Evolutionary conservation across 345 rosid species (phyloP), one percentile per base, ranked within the genome.

Genomic region (Lenwebbia sp.): DNA sequence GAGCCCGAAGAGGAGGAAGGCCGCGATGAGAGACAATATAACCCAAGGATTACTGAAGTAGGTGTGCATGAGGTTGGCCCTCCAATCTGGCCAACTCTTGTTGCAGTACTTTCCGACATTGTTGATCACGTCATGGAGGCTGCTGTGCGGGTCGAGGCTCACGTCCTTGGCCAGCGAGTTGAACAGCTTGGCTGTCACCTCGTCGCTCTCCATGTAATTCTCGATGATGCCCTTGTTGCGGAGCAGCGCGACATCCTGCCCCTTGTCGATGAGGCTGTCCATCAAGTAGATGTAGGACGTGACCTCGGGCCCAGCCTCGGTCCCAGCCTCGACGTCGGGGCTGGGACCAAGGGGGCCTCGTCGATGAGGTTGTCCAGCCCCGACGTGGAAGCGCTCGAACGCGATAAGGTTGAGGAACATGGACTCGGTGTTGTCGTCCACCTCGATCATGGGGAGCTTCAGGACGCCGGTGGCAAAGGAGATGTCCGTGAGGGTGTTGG

Each of bases 1-100:
- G 85, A 93, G 88, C 41, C 89, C 92, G 47, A 92, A 92, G 26
- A 93, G 91, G 76, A 93, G 88, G 86, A 91, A 0, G 2, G 88
- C 93, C 7, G 89, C 91, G 4, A 89, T 85, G 6, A 92, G 74
- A 13, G 95, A 89, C 23, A 87, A 55, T 22, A 89, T 65, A 54
- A 92, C 92, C 95, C 94, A 91, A 12, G 95, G 94, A 70, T 57
- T 93, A 56, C 88, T 89, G 86, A 92, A 93, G 84, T 93, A 91
- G 53, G 92, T 90, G 83, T 85, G 92, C 30, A 87, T 88, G n/a
- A 92, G 90, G 85, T 90, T 91, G 50, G 92, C 90, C 15, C 92
- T 88, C 93, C 94, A 92, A 82, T 25, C 87, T 22, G 91, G 89
- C 90, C 92, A 89, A 23, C 90, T 82, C 86, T 88, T 86, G 44